phyloP scores from a whole-genome alignment of 108 stramenopile species.

The Discostella stelligeroides region DNA sequence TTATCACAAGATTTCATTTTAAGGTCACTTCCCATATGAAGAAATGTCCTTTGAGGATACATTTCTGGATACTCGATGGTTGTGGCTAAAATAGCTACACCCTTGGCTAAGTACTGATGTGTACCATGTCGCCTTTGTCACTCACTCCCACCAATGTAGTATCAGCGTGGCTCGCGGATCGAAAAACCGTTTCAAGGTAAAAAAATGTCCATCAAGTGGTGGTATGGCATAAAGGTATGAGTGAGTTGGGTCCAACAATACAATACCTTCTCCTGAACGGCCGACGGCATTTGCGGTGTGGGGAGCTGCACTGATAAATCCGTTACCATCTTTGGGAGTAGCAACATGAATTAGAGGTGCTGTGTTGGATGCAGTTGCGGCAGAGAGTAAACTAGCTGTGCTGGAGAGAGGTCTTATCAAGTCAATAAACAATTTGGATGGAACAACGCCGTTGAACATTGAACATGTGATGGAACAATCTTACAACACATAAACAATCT shows the following conservation, averaged over 20 bases:
- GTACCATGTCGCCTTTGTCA: too few species aligned
- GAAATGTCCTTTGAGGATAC: too few species aligned
- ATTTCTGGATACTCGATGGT: too few species aligned
- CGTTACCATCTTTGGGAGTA: conserved; percentile 62
- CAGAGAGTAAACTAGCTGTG: conserved; percentile 46
- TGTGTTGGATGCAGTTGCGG: conserved; percentile 51
- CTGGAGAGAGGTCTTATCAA: conserved; percentile 54
- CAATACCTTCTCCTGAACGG: conserved; percentile 22
- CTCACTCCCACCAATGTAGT: too few species aligned
- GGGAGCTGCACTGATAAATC: conserved; percentile 71
- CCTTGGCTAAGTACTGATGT: too few species aligned
- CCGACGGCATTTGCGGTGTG: conserved; percentile 57
- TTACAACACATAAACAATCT: neutral
- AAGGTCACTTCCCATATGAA: too few species aligned
- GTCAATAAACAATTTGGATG: conserved; percentile 65
- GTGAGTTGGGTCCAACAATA: conserved; percentile 10
- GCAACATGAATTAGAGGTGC: conserved; percentile 64
- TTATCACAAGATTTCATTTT: too few species aligned
- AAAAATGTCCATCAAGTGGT: too few species aligned
- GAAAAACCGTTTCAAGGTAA: too few species aligned
- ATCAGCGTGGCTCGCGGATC: too few species aligned
- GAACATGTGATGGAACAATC: conserved; percentile 22
- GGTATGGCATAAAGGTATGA: too few species aligned
- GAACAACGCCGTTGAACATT: conserved; percentile 47
- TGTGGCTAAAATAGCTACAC: too few species aligned